Evolutionary conservation across 768 basidiomycete species (phyloP).

Genomic region (Gymnopilus junonius): DNA sequence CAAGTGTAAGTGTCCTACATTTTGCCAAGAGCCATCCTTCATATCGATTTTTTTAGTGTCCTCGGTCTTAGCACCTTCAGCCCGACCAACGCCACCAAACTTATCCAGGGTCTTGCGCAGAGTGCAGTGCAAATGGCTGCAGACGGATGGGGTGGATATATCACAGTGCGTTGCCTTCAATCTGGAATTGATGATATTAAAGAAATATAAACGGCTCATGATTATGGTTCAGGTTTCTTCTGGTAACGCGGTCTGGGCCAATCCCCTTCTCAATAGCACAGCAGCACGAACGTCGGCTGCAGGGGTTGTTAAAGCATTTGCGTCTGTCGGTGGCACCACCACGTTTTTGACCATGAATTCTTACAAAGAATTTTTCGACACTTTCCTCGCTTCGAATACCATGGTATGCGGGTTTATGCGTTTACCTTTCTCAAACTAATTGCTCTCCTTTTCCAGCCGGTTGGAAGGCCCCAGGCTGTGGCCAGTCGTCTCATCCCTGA

Average conservation of each 20-base stretch:
- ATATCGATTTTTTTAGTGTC: constrained; percentile 2
- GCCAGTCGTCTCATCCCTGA: constrained; percentile 19
- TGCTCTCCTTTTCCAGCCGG: constrained; percentile 4
- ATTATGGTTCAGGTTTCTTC: constrained; percentile 8
- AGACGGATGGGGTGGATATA: constrained; percentile 28
- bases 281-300: constrained; percentile 19
- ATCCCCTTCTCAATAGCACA: constrained; percentile 13
- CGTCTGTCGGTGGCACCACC: constrained; percentile 16
- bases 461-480: constrained; percentile 22
- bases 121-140: constrained; percentile 18
- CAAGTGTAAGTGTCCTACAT: constrained; percentile 14
- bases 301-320: constrained; percentile 17
- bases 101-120: constrained; percentile 15
- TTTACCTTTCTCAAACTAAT: neutral
- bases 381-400: constrained; percentile 21
- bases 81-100: constrained; percentile 10
- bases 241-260: constrained; percentile 19
- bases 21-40: neutral
- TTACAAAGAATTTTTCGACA: constrained; percentile 21
- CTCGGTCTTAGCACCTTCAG: constrained; percentile 16
- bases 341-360: constrained; percentile 20
- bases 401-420: constrained; percentile 7
- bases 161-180: constrained; percentile 13
- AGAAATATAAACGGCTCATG: neutral
- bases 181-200: neutral